Evolutionary conservation across 768 basidiomycete species (phyloP).

Genomic region (Naganishia kalamii): DNA sequence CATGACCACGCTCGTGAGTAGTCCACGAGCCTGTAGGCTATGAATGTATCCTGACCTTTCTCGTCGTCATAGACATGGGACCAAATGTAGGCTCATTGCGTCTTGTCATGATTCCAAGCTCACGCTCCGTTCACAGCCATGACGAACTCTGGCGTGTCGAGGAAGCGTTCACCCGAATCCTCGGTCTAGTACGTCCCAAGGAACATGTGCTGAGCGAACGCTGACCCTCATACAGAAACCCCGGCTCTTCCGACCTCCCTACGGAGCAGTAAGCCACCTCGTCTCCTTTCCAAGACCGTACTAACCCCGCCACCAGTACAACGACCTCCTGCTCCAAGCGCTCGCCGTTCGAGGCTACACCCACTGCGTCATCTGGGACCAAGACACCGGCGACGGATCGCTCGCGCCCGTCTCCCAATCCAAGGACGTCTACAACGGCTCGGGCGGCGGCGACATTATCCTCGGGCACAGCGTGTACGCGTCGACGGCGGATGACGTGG

Average conservation of each 20-base stretch:
- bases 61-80: background rate
- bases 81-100: background rate
- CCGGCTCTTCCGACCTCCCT: too few species aligned
- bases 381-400: slow-evolving; percentile 33
- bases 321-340: slow-evolving; percentile 39
- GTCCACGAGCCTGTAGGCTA: background rate
- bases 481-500: slow-evolving; percentile 30
- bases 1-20: background rate
- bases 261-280: too few species aligned
- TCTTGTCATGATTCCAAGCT: background rate
- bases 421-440: slow-evolving; percentile 29
- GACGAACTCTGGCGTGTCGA: background rate
- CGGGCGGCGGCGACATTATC: slow-evolving; percentile 27
- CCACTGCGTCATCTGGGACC: slow-evolving; percentile 40
- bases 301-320: slow-evolving; percentile 14
- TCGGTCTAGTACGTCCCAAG: background rate
- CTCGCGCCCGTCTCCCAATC: slow-evolving; percentile 26
- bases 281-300: too few species aligned
- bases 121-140: too few species aligned
- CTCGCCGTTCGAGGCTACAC: slow-evolving; percentile 41
- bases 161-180: background rate
- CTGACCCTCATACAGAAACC: too few species aligned
- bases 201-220: too few species aligned
- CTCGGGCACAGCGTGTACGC: slow-evolving; percentile 32
- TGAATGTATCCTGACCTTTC: background rate